Evolutionary conservation across 352 stramenopile genomes (phyloP).

Genomic region (Globisporangium camurandrum): DNA sequence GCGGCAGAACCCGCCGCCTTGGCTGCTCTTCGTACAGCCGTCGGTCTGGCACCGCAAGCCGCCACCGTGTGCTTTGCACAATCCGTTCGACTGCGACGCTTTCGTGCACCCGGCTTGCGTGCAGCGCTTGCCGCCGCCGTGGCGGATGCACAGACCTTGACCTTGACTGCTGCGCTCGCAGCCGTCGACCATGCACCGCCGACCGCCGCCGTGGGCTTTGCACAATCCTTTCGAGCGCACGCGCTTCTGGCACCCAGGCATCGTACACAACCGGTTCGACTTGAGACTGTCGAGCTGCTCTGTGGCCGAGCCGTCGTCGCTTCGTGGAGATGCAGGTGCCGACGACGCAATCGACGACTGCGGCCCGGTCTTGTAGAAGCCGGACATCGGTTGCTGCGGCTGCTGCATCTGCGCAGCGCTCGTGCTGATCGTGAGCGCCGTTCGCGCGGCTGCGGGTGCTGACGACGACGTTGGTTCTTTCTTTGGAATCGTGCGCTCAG

Average conservation of each 20-base stretch:
- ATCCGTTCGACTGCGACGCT: slow-evolving; percentile 72
- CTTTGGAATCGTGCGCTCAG: background rate
- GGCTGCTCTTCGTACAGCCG: slow-evolving; percentile 76
- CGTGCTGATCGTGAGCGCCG: slow-evolving; percentile 12
- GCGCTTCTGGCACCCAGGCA: slow-evolving; percentile 78
- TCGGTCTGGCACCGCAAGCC: slow-evolving; percentile 62
- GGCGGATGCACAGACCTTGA: slow-evolving; percentile 75
- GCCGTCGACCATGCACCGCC: slow-evolving; percentile 72
- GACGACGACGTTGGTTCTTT: slow-evolving; percentile 7
- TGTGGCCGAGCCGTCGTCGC: slow-evolving; percentile 11
- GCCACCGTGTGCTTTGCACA: slow-evolving; percentile 82
- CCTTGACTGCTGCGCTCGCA: slow-evolving; percentile 78
- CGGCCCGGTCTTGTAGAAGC: slow-evolving; percentile 8
- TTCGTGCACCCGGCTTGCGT: slow-evolving; percentile 75
- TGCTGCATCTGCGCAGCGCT: background rate
- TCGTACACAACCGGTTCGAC: slow-evolving; percentile 74
- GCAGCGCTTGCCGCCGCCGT: slow-evolving; percentile 78
- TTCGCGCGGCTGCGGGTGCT: slow-evolving; percentile 5
- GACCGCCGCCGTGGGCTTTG: slow-evolving; percentile 74
- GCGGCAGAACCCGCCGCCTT: slow-evolving; percentile 81
- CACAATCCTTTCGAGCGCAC: slow-evolving; percentile 80
- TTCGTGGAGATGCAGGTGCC: slow-evolving; percentile 9
- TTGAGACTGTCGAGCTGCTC: slow-evolving; percentile 60
- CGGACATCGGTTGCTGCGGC: background rate
- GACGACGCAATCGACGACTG: slow-evolving; percentile 12